A percentile compares a stretch with the other conserved stretches of the same genome.
Evolutionary conservation across 805 yeast genomes (phyloP).

Genomic region (Candida quercuum): DNA sequence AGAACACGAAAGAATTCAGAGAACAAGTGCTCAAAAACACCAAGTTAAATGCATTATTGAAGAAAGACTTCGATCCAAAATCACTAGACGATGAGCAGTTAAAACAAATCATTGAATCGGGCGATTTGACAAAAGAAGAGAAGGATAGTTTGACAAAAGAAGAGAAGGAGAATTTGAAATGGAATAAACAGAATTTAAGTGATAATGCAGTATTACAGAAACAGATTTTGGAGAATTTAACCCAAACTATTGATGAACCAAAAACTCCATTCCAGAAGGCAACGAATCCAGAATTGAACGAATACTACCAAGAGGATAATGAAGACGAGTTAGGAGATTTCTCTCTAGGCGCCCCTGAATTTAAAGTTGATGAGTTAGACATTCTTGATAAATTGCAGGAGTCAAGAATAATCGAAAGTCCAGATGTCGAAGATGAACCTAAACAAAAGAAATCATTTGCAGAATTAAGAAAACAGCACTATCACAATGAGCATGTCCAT

Average conservation of each 20-base stretch:
- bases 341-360: conserved; percentile 53
- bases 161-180: conserved; percentile 46
- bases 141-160: conserved; percentile 5
- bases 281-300: conserved; percentile 68
- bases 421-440: conserved; percentile 28
- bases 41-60: conserved; percentile 58
- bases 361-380: conserved; percentile 27
- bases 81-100: conserved; percentile 21
- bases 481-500: conserved; percentile 49
- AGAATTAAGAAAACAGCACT: conserved; percentile 75
- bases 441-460: conserved; percentile 45
- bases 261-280: conserved; percentile 95
- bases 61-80: conserved; percentile 17
- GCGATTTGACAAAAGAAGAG: too few species aligned
- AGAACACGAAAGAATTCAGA: conserved; percentile 41
- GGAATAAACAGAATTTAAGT: conserved; percentile 80
- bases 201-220: conserved; percentile 62
- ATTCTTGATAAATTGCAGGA: conserved; percentile 18
- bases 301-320: conserved; percentile 72
- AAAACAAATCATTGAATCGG: conserved; percentile 9
- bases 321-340: conserved; percentile 43
- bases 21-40: conserved; percentile 79
- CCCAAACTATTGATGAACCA: conserved; percentile 80
- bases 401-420: conserved; percentile 29
- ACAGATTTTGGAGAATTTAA: conserved; percentile 40